Percentiles rank a stretch among this genome's conserved stretches.
Conservation (phyloP, 202 grass and related monocot species). For the Elaeis oleifera region DNA sequence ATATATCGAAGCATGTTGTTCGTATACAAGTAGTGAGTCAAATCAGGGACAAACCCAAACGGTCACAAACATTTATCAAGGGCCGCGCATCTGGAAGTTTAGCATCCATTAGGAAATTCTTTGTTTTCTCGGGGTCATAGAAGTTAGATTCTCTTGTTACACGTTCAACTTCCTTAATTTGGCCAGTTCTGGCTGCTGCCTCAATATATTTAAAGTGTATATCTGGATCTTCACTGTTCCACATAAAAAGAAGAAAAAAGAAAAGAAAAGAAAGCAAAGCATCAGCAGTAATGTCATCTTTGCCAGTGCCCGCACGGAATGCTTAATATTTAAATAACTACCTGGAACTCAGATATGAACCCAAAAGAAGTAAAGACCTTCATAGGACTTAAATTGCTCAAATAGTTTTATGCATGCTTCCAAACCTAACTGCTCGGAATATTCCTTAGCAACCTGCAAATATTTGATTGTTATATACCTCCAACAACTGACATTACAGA, state of each 20-base stretch:
- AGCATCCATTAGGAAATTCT: conserved; percentile 99
- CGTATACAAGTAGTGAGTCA: conserved; percentile 90
- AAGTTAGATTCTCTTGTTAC: conserved; percentile 98
- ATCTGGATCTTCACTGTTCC: conserved; percentile 80
- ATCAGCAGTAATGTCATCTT: conserved; percentile 9
- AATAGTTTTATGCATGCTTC: conserved; percentile 86
- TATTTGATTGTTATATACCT: conserved; percentile 11
- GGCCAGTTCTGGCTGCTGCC: conserved; percentile 91
- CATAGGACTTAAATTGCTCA: conserved; percentile 96
- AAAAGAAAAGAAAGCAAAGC: conserved; percentile 20
- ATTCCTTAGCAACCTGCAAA: conserved; percentile 85
- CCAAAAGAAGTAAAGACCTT: conserved; percentile 97
- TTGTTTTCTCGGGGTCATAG: conserved; percentile 97
- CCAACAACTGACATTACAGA: conserved; percentile 10
- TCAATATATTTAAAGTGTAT: conserved; percentile 99
- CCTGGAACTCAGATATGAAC: conserved; percentile 92
- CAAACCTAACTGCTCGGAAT: conserved; percentile 78
- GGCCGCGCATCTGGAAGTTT: conserved; percentile 93
- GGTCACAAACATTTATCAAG: conserved; percentile 91
- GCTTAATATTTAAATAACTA: conserved; percentile 17
- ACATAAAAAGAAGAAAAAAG: conserved; percentile 31
- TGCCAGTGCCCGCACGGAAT: too few relatives aligned
- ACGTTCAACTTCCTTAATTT: conserved; percentile 98
- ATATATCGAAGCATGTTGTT: conserved; percentile 99
- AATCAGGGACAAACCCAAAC: conserved; percentile 94